Conservation (phyloP, 768 basidiomycete species). For the Leucocoprinus leucothites region DNA sequence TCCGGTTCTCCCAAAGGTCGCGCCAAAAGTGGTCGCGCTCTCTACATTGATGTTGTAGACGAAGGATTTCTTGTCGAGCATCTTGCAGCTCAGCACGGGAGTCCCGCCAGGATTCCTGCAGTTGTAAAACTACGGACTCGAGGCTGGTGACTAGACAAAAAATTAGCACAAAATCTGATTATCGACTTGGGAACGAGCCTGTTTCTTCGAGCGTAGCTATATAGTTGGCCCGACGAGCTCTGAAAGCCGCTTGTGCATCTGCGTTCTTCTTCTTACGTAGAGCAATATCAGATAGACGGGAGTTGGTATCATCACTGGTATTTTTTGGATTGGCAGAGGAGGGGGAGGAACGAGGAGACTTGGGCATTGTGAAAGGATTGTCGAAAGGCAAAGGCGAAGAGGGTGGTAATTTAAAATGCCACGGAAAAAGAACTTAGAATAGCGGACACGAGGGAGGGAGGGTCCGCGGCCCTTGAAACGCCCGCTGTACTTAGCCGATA, state of each 20-base stretch:
- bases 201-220: constrained; percentile 87
- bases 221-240: constrained; percentile 79
- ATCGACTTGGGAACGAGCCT: constrained; percentile 30
- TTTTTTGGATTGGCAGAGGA: constrained; percentile 27
- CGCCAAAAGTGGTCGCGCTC: constrained; percentile 77
- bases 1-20: constrained; percentile 64
- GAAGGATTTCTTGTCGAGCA: constrained; percentile 61
- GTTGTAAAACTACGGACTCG: constrained; percentile 79
- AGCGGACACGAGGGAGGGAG: constrained; percentile 61
- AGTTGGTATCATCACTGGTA: constrained; percentile 29
- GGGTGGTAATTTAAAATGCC: constrained; percentile 51
- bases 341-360: constrained; percentile 33
- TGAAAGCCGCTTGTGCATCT: constrained; percentile 84
- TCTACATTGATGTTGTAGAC: constrained; percentile 58
- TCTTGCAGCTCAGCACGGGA: constrained; percentile 58
- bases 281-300: constrained; percentile 62
- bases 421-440: constrained; percentile 63
- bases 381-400: constrained; percentile 21
- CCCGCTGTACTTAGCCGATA: constrained; percentile 42
- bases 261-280: constrained; percentile 88
- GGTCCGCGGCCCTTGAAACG: constrained; percentile 51
- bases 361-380: constrained; percentile 37
- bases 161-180: constrained; percentile 15
- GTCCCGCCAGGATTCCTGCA: constrained; percentile 79
- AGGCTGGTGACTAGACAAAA: constrained; percentile 64